Evolutionary conservation across 2,329 filamentous ascomycete genomes (phyloP).

Genomic region (Orbilia javanica): DNA sequence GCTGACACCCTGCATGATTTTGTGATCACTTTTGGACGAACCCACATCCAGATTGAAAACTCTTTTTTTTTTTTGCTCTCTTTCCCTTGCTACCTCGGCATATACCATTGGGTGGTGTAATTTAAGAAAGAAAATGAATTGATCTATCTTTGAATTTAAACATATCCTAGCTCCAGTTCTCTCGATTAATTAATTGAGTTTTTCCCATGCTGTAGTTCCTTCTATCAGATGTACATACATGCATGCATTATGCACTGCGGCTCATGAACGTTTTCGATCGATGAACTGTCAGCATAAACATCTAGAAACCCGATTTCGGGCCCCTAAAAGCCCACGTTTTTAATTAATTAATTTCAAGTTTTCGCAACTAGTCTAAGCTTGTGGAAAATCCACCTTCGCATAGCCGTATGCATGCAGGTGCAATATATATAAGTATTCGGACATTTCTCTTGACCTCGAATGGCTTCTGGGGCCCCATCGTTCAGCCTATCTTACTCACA

Average conservation of each 20-base stretch:
- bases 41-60: neutral
- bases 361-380: slow-evolving; percentile 1
- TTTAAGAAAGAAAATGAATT: slow-evolving; percentile 1
- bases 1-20: slow-evolving; percentile 26
- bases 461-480: neutral
- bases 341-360: neutral
- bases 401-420: slow-evolving; percentile 25
- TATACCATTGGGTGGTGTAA: neutral
- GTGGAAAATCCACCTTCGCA: neutral
- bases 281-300: neutral
- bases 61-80: neutral
- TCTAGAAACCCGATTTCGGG: slow-evolving; percentile 7
- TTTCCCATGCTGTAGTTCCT: neutral
- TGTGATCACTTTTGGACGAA: slow-evolving; percentile 2
- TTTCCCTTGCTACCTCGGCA: neutral
- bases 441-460: neutral
- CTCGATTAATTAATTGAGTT: neutral
- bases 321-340: neutral
- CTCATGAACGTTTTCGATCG: slow-evolving; percentile 5
- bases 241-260: neutral
- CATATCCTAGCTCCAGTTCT: neutral
- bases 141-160: neutral
- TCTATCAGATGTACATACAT: neutral
- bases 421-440: slow-evolving; percentile 15
- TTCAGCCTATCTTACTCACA: slow-evolving; percentile 24